Base-by-base conservation (phyloP, 768 basidiomycete species). In the Pleurotus salmoneostramineus region DNA sequence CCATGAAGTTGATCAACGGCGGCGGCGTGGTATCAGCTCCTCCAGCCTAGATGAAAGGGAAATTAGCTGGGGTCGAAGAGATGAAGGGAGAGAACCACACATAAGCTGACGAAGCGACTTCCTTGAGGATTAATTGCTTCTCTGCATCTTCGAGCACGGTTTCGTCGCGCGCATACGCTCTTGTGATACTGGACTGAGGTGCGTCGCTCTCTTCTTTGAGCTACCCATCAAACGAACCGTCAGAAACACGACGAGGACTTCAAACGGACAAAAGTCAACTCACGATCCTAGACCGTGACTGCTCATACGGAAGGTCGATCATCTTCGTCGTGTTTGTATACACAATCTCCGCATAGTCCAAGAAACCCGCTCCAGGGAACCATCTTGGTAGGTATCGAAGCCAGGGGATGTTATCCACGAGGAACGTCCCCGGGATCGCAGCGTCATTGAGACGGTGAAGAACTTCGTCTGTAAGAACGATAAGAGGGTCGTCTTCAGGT, bases 311-410 rank as follows among this genome's bases (percentile, higher is more conserved):
- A 1, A 7, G 12, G 1, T 49, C 17, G 5, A 49, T 32, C 48
- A 49, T 49, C 7, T 32, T 6, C 6, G 2, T 7, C 6, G 33
- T 34, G 33, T 31, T 17, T 1, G 8, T 7, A 2, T 17, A 8
- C 10, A 46, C 48, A 56, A 64, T 32, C 27, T 49, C 48, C 2
- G 31, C 15, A 31, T 31, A 49, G 15, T 5, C 48, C 56, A 69
- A 66, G 62, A 71, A 73, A 1, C 63, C 63, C n/a, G 69, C 70
- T 8, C 74, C 72, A 21, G 74, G 74, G 36, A 74, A 52, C 73
- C 74, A 77, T 3, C 59, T 47, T 1, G 75, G 75, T 12, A 74
- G 56, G 50, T 71, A 63, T 14, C 62, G 66, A 6, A 65, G 52
- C 3, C 50, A 35, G 12, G 61, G 61, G 36, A 61, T 47, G 17